Evolutionary conservation across 208 protist species (phyloP).

Genomic region (Trypanosoma lewisi): DNA sequence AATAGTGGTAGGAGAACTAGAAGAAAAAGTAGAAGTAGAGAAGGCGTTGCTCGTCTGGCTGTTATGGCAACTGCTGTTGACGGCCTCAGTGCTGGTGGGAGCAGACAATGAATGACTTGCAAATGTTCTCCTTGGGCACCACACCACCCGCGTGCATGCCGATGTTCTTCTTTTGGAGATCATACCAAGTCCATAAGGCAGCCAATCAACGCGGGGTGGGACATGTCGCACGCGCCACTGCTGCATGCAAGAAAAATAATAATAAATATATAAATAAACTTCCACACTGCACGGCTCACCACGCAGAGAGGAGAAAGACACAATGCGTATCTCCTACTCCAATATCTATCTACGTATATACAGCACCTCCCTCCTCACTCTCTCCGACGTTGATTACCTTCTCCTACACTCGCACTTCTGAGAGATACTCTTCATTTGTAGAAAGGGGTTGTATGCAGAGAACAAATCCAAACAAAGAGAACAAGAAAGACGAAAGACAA

Average conservation of each 20-base stretch:
- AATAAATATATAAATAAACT: not conserved
- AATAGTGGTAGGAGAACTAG: not conserved
- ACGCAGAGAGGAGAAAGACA: not conserved
- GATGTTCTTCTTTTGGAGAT: not conserved
- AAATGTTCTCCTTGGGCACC: not conserved
- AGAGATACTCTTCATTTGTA: no score
- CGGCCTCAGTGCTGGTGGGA: not conserved
- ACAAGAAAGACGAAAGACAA: no score
- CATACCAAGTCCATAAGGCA: not conserved
- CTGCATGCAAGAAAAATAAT: not conserved
- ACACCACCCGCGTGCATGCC: not conserved
- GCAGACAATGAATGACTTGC: conserved; percentile 7
- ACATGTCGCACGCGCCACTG: not conserved
- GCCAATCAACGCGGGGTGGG: not conserved
- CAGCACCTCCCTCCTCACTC: no score
- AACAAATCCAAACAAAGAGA: no score
- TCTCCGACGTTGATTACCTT: not conserved
- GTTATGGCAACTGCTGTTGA: not conserved
- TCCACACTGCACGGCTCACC: no score
- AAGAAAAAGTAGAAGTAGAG: not conserved
- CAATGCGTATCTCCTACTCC: no score
- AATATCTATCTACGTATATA: no score
- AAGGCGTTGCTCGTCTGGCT: not conserved
- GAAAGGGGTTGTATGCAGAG: no score
- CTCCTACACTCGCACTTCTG: not conserved